Conservation (phyloP, 129 eudicot species). For the Silybum marianum region DNA sequence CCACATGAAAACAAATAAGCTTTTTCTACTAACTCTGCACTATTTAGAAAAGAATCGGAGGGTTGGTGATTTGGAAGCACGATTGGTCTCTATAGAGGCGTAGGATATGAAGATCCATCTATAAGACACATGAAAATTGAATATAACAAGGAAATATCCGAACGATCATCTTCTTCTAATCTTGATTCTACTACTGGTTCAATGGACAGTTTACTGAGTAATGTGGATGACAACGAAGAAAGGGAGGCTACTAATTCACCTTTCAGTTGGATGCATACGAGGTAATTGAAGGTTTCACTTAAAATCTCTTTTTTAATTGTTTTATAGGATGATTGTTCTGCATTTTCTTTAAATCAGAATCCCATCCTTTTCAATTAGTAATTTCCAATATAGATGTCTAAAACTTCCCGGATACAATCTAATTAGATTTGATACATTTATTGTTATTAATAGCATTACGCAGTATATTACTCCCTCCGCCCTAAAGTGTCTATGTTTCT, state of each 20-base stretch:
- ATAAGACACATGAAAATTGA: slow-evolving; percentile 31
- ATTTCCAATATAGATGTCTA: no score
- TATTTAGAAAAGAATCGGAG: slow-evolving; percentile 78
- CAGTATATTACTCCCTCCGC: no score
- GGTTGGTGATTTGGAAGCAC: slow-evolving; percentile 90
- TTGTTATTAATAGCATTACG: no score
- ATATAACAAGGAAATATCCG: slow-evolving; percentile 34
- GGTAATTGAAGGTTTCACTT: slow-evolving; percentile 31
- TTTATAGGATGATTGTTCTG: not conserved
- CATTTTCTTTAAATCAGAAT: slow-evolving; percentile 19
- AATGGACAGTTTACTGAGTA: slow-evolving; percentile 2
- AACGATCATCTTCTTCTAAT: slow-evolving; percentile 28
- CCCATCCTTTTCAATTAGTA: not conserved
- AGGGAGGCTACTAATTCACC: not conserved
- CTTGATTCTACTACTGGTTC: slow-evolving; percentile 20
- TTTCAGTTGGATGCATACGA: slow-evolving; percentile 33
- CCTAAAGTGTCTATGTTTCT: no score
- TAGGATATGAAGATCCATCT: slow-evolving; percentile 63
- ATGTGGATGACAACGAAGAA: slow-evolving; percentile 22
- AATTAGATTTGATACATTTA: no score
- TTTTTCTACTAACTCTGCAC: not conserved
- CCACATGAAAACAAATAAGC: no score
- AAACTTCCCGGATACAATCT: no score
- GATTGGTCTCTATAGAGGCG: slow-evolving; percentile 77
- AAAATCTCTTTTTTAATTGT: not conserved